Percentiles rank a stretch among this genome's conserved stretches.
Conservation (phyloP, 306 rosid genomes). For the Cucurbita pepo region DNA sequence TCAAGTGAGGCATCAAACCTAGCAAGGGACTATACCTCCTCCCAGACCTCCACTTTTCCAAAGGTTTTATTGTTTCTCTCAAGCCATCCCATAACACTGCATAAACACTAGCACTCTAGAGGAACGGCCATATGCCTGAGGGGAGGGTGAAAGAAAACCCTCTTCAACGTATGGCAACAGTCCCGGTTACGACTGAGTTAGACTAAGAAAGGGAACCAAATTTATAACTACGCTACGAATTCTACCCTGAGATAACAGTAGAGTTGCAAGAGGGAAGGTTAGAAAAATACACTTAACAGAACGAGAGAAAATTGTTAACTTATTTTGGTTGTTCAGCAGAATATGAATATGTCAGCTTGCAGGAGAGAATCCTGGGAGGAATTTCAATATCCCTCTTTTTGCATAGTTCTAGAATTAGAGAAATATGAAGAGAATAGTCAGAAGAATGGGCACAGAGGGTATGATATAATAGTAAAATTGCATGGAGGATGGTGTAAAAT, state of each 20-base stretch:
- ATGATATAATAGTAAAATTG: not conserved
- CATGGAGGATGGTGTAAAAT: not conserved
- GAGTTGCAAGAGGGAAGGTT: not conserved
- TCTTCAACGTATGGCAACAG: not conserved
- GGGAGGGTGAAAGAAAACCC: not conserved
- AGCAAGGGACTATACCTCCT: not conserved
- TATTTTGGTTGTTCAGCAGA: not conserved
- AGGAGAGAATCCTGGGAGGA: not conserved
- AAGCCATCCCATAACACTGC: not conserved
- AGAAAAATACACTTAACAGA: not conserved
- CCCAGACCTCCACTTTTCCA: not conserved
- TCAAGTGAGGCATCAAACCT: not conserved
- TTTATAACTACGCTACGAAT: not conserved
- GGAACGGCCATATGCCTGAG: not conserved
- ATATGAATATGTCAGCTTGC: not conserved
- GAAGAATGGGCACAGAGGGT: not conserved
- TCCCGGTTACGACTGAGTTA: not conserved
- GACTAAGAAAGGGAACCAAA: not conserved
- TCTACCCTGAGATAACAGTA: not conserved
- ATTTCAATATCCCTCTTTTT: not conserved
- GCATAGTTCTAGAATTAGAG: not conserved
- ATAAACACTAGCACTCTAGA: not conserved
- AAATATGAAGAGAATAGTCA: not conserved
- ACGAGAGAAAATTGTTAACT: not conserved
- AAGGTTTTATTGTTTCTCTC: not conserved